A percentile compares a stretch with the other conserved stretches of the same genome.
These are phyloP conservation scores for Leishmania martiniquensis DNA, from an alignment of 208 protist species.

Conservation along the genomic window DNA sequence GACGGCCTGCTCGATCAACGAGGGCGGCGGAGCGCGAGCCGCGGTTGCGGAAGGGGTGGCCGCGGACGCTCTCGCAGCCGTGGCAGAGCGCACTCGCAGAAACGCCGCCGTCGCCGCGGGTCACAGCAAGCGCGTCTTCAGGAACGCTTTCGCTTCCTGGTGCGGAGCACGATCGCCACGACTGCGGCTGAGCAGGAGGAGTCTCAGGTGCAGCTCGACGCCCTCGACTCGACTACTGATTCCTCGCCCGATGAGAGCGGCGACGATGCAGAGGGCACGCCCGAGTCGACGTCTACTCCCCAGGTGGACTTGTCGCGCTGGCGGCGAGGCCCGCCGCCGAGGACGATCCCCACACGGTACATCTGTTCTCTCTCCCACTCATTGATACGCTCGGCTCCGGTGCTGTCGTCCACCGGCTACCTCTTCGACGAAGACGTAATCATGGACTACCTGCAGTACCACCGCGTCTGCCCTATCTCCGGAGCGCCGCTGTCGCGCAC, in stretches of 20 bases:
- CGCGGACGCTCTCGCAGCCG: background rate
- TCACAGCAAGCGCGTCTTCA: slow-evolving; percentile 12
- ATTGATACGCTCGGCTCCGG: slow-evolving; percentile 39
- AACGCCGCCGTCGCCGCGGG: slow-evolving; percentile 5
- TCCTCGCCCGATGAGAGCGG: background rate
- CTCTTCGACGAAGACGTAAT: slow-evolving; percentile 51
- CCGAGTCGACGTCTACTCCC: background rate
- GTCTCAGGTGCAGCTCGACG: slow-evolving; percentile 6
- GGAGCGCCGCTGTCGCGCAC: slow-evolving; percentile 33
- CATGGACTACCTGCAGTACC: slow-evolving; percentile 34
- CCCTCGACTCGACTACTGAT: background rate
- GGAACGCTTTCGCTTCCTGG: slow-evolving; percentile 17
- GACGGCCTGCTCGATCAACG: background rate
- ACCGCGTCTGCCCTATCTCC: slow-evolving; percentile 46
- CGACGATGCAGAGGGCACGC: background rate
- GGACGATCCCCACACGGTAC: slow-evolving; percentile 44
- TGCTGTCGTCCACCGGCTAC: slow-evolving; percentile 52
- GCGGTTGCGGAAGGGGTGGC: slow-evolving; percentile 4
- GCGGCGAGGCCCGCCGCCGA: slow-evolving; percentile 33
- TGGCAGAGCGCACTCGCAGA: slow-evolving; percentile 14
- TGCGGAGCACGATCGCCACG: background rate
- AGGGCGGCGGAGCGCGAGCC: slow-evolving; percentile 12
- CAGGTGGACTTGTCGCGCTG: slow-evolving; percentile 33
- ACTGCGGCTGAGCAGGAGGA: background rate
- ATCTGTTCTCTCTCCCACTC: slow-evolving; percentile 47